Conservation (phyloP, 2,329 filamentous ascomycete genomes). For the Colletotrichum abscissum region DNA sequence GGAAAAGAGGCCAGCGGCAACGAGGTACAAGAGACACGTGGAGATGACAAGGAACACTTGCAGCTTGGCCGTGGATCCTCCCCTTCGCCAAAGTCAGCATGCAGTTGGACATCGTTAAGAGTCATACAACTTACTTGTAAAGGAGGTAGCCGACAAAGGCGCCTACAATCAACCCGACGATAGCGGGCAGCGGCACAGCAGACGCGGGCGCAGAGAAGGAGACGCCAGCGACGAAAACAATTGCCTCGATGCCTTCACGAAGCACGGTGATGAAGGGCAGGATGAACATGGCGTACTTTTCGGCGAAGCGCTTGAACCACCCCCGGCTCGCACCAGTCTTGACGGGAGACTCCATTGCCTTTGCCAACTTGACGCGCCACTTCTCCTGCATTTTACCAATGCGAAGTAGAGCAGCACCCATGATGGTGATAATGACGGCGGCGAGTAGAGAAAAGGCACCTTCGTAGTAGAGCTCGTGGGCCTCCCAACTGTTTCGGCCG, state of each 20-base stretch:
- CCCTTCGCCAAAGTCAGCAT: conserved; percentile 42
- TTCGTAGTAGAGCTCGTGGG: conserved; percentile 82
- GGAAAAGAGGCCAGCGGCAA: conserved; percentile 85
- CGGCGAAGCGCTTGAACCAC: conserved; percentile 71
- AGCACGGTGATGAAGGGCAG: conserved; percentile 90
- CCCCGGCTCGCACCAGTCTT: conserved; percentile 54
- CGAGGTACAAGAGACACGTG: conserved; percentile 86
- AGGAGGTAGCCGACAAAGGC: conserved; percentile 76
- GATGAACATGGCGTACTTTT: conserved; percentile 88
- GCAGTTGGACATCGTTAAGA: neutral
- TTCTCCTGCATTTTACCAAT: conserved; percentile 87
- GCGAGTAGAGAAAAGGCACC: conserved; percentile 82
- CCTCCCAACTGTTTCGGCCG: conserved; percentile 73
- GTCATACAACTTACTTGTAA: conserved; percentile 73
- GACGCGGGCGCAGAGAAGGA: conserved; percentile 80
- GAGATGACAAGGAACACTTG: conserved; percentile 86
- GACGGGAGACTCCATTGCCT: conserved; percentile 68
- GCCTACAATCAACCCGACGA: conserved; percentile 78
- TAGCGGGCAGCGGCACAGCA: conserved; percentile 81
- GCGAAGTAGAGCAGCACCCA: conserved; percentile 83
- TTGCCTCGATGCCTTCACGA: conserved; percentile 85
- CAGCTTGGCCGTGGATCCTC: conserved; percentile 54
- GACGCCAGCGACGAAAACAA: conserved; percentile 88
- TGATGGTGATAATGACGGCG: conserved; percentile 81
- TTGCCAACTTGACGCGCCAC: conserved; percentile 85